Percentiles rank a stretch among this genome's conserved stretches.
phyloP scores from a whole-genome alignment of 139 green algal genomes.

The Micractinium conductrix region DNA sequence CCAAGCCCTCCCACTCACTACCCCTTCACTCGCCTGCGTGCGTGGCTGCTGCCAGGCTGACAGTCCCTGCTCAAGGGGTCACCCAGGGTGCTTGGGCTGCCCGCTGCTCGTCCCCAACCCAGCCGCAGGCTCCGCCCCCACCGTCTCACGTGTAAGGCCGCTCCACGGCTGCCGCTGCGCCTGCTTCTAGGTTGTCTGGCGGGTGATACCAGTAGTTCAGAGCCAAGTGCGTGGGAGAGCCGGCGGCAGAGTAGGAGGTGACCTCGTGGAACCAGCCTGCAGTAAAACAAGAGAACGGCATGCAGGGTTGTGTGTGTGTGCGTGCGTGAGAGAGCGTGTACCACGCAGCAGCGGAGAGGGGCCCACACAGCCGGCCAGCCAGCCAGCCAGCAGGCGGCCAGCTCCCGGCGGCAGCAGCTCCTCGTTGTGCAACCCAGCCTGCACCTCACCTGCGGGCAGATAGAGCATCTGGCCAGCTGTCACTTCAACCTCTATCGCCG shows the following conservation, averaged over 20 bases:
- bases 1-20: no score
- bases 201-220: conserved; percentile 91
- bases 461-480: conserved; percentile 78
- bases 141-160: conserved; percentile 45
- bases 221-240: conserved; percentile 66
- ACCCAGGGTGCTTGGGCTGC: no score
- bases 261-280: conserved; percentile 93
- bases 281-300: not conserved
- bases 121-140: not conserved
- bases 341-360: no score
- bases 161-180: conserved; percentile 9
- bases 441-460: conserved; percentile 70
- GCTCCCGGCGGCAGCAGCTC: no score
- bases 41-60: no score
- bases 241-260: conserved; percentile 39
- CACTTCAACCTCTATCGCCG: conserved; percentile 53
- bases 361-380: not conserved
- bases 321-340: not conserved
- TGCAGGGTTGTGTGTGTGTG: not conserved
- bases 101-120: no score
- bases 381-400: not conserved
- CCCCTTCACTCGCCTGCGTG: no score
- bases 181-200: conserved; percentile 73
- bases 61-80: no score
- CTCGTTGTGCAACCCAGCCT: no score